Evolutionary conservation across 805 yeast genomes (phyloP), one percentile per base, ranked within the genome.

Genomic region (Sungouiella thailandica): DNA sequence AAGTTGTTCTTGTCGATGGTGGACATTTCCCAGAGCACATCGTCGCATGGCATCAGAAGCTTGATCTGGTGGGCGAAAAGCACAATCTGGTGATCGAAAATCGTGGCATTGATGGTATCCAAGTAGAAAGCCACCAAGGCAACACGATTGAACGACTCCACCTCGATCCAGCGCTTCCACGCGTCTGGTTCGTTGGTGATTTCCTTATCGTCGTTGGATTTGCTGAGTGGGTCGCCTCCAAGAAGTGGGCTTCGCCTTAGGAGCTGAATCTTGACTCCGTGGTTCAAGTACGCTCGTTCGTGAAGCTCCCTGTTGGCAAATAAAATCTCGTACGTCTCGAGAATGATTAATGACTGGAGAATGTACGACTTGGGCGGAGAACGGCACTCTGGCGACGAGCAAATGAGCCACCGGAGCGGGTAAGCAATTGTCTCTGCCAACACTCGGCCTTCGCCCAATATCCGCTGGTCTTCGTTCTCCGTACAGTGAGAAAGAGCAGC

Each of bases 161-260:
- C 55, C 32, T 62, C 67, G n/a, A 60, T 52, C 65, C 68, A 63
- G 29, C 57, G 52, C 13, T 52, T 52, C 40, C 31, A 54, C 9
- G 20, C 23, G 20, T 31, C 46, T 19, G 22, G 22, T 9, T 19
- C 22, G 22, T 9, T 19, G n/a, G 25, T 29, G 27, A 29, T 25
- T 2, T 46, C 44, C 9, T 42, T 47, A 12, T 60, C 62, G 10
- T 50, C 54, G 18, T 37, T 39, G 10, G 44, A 50, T 15, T 52
- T 49, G 36, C 55, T 58, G 23, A 54, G 46, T 0, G 69, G 70
- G 33, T 64, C 69, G 10, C 70, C 69, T 6, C 69, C 72, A 10
- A 65, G 41, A 9, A 63, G 34, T n/a, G 55, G 55, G 12, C 49
- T 40, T 28, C 57, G 36, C 26, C 57, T 32, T 7, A 53, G 37